Evolutionary conservation across 305 asterid genomes (phyloP), one percentile per base, ranked within the genome.

Genomic region (Stenogyne calaminthoides): DNA sequence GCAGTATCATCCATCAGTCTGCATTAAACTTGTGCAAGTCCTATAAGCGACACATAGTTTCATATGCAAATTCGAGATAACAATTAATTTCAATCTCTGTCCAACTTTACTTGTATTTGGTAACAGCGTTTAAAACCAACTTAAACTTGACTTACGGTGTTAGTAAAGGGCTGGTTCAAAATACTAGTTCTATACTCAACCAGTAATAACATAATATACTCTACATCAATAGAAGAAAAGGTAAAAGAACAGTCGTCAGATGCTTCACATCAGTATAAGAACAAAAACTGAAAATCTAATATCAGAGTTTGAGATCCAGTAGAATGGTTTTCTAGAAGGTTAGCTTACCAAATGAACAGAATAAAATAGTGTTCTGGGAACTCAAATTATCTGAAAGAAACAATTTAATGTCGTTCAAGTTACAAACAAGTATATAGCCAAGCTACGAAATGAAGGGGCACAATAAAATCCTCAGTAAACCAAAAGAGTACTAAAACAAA

Each of bases 231-330:
- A 62, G 25, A 51, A 51, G 39, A 62, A 54, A 10, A 27, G 61
- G 19, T 47, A 6, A 42, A 67, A 66, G 11, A 37, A 44, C 5
- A 37, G 14, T 54, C 36, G 11, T 42, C 25, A 71, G 37, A 68
- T 74, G 61, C 25, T 40, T 57, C 76, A 63, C 3, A 70, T 55
- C 29, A 78, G 37, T 25, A 18, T 67, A 51, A 54, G 51, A 27
- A 14, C 36, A 59, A 14, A 14, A 59, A 59, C 44, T 64, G 72
- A 51, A 25, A 57, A 69, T 36, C 20, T 64, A 6, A 29, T 19
- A 58, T 39, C 71, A 39, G 10, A 9, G 52, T 46, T 27, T 62
- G 67, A 54, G 72, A n/a, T 32, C 73, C 78, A 36, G 73, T 22
- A 61, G 55, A 76, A 55, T 37, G 18, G 55, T 70, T 64, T 34